phyloP scores from a whole-genome alignment of 306 rosid genomes.

The Cicer cuneatum region DNA sequence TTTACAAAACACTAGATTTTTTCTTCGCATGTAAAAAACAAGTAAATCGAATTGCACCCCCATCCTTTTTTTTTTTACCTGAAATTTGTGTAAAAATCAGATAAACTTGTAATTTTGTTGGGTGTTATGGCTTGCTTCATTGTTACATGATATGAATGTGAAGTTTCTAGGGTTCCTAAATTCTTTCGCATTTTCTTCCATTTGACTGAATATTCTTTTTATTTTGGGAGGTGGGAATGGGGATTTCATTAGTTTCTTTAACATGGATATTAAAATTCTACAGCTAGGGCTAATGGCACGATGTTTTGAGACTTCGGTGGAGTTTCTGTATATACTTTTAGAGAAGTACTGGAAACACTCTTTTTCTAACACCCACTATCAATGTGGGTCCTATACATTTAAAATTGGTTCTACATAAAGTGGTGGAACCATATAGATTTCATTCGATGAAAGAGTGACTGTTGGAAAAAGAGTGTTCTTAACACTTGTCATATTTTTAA shows the following conservation, averaged over 20 bases:
- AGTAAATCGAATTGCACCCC: background rate
- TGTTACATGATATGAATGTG: background rate
- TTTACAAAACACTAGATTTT: background rate
- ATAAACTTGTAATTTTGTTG: background rate
- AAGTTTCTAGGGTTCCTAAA: conserved; percentile 21
- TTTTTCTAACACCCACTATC: too few relatives aligned
- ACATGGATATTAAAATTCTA: conserved; percentile 14
- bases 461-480: too few relatives aligned
- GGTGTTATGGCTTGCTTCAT: background rate
- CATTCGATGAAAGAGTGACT: too few relatives aligned
- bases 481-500: background rate
- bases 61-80: background rate
- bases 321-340: background rate
- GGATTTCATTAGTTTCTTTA: background rate
- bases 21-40: too few relatives aligned
- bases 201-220: background rate
- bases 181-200: conserved; percentile 1
- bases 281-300: conserved; percentile 22
- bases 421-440: too few relatives aligned
- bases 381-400: too few relatives aligned
- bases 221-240: background rate
- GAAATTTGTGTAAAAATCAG: background rate
- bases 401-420: too few relatives aligned
- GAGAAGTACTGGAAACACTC: too few relatives aligned
- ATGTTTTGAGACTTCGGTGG: background rate